These are phyloP conservation scores for Neonectria neomacrospora DNA, from an alignment of 2,329 filamentous ascomycete species.

Conservation along the genomic window DNA sequence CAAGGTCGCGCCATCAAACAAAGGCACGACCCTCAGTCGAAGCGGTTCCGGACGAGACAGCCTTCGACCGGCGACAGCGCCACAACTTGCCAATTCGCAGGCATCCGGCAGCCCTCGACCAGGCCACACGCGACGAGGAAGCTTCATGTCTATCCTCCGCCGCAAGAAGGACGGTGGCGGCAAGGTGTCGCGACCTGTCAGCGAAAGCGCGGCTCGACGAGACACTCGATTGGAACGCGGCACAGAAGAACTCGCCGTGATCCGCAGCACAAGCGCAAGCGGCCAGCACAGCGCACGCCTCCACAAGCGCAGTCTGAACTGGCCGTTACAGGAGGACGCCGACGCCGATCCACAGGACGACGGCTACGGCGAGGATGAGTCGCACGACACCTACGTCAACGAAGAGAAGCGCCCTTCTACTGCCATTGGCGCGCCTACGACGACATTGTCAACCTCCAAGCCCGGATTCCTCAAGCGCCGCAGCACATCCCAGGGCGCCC, in stretches of 20 bases:
- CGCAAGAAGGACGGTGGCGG: constrained; percentile 65
- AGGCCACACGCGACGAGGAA: constrained; percentile 55
- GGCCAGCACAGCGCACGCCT: constrained; percentile 36
- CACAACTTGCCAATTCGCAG: constrained; percentile 36
- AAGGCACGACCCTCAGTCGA: constrained; percentile 49
- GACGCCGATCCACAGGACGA: constrained; percentile 47
- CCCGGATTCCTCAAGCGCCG: constrained; percentile 50
- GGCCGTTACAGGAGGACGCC: constrained; percentile 50
- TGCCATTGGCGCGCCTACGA: constrained; percentile 45
- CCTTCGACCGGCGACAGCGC: constrained; percentile 40
- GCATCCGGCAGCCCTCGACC: constrained; percentile 39
- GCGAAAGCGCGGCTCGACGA: constrained; percentile 69
- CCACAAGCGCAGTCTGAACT: constrained; percentile 47
- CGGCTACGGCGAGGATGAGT: constrained; percentile 39
- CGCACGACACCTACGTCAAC: constrained; percentile 41
- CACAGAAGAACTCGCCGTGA: constrained; percentile 60
- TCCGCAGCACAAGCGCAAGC: constrained; percentile 53
- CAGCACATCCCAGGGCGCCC: constrained; percentile 50
- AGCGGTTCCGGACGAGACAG: constrained; percentile 56
- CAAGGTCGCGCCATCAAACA: constrained; percentile 20
- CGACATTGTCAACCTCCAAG: constrained; percentile 47
- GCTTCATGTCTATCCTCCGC: constrained; percentile 70
- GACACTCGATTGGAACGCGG: constrained; percentile 72
- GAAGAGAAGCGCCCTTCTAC: constrained; percentile 50
- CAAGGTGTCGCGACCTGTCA: constrained; percentile 64